Evolutionary conservation across 1,284 basidiomycete species (phyloP).

Genomic region (Ceratobasidium sp.): DNA sequence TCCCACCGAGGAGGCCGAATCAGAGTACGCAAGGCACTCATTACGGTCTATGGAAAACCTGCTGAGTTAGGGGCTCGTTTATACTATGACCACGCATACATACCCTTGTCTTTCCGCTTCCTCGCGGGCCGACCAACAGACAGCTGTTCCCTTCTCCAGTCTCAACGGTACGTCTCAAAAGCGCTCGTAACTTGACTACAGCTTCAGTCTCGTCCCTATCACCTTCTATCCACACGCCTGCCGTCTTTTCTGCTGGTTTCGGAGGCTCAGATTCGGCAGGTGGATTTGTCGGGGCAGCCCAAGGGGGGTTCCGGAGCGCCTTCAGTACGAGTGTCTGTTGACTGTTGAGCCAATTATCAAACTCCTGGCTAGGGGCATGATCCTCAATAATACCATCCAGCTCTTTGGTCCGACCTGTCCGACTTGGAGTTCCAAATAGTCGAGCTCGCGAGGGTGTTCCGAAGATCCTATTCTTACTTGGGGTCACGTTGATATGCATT

Average conservation of each 20-base stretch:
- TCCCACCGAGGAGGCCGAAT: constrained; percentile 8
- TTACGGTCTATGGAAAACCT: constrained; percentile 6
- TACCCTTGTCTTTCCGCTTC: constrained; percentile 84
- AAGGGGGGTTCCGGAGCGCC: constrained; percentile 24
- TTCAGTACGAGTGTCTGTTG: constrained; percentile 12
- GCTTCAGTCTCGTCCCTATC: constrained; percentile 39
- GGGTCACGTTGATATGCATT: constrained; percentile 24
- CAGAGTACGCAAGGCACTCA: constrained; percentile 16
- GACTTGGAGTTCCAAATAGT: constrained; percentile 31
- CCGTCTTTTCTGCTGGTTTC: not conserved
- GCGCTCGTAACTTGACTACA: constrained; percentile 55
- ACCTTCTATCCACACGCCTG: constrained; percentile 11
- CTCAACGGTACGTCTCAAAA: constrained; percentile 74
- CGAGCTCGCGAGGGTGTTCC: constrained; percentile 26
- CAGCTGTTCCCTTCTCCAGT: constrained; percentile 92
- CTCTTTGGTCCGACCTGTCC: constrained; percentile 17
- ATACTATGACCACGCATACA: constrained; percentile 47
- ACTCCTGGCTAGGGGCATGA: constrained; percentile 4
- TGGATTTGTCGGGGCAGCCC: not conserved
- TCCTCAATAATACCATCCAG: constrained; percentile 10
- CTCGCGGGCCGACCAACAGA: constrained; percentile 79
- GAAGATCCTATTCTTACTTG: constrained; percentile 28
- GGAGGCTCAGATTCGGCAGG: not conserved
- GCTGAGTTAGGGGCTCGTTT: not conserved
- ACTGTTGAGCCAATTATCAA: constrained; percentile 12